A percentile compares a stretch with the other conserved stretches of the same genome.
Evolutionary conservation across 164 flowering plant species (phyloP).

Genomic region (Taxillus chinensis): DNA sequence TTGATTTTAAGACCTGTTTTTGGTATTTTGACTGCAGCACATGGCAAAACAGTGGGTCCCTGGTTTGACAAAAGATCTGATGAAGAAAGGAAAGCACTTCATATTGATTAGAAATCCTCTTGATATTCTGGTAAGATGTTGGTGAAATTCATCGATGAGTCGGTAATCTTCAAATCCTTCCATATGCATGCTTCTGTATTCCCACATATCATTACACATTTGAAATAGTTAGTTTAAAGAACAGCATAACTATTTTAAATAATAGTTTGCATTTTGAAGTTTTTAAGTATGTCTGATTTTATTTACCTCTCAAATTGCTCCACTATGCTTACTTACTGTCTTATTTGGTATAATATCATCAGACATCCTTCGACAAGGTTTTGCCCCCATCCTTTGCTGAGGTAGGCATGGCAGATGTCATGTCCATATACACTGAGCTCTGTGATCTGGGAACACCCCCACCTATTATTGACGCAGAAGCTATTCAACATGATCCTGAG

Average conservation of each 20-base stretch:
- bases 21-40: conserved; percentile 41
- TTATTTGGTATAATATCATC: conserved; percentile 15
- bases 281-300: neutral
- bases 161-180: too few relatives aligned
- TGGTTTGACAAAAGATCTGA: conserved; percentile 60
- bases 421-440: conserved; percentile 66
- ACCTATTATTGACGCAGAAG: conserved; percentile 67
- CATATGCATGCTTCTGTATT: too few relatives aligned
- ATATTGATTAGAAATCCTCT: conserved; percentile 80
- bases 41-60: conserved; percentile 68
- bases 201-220: neutral
- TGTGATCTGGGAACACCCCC: conserved; percentile 62
- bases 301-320: neutral
- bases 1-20: neutral
- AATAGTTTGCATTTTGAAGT: neutral
- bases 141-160: neutral
- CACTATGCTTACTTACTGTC: neutral
- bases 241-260: neutral
- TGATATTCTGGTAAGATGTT: conserved; percentile 57
- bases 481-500: conserved; percentile 82
- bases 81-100: conserved; percentile 93
- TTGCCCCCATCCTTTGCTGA: conserved; percentile 64
- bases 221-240: neutral
- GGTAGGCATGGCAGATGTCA: conserved; percentile 60
- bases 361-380: conserved; percentile 87